Conservation (phyloP, 805 yeast species). For the Saccharomycopsis schoenii region DNA sequence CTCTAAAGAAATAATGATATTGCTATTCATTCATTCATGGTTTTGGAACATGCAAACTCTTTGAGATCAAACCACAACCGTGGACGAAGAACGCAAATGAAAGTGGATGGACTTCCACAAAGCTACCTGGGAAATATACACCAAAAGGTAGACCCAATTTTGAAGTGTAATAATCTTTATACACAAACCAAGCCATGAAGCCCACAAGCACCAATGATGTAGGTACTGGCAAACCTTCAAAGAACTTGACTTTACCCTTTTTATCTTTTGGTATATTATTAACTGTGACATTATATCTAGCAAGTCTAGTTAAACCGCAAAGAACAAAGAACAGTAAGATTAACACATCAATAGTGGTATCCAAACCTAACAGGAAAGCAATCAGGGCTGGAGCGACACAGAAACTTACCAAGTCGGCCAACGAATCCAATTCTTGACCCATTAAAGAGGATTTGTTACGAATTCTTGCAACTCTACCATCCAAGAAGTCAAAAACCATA, state of each 20-base stretch:
- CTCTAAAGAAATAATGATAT: not conserved
- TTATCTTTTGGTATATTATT: slow-evolving; percentile 86
- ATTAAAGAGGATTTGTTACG: slow-evolving; percentile 84
- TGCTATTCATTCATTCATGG: slow-evolving; percentile 30
- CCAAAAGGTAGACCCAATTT: slow-evolving; percentile 53
- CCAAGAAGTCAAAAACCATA: slow-evolving; percentile 90
- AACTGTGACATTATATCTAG: slow-evolving; percentile 91
- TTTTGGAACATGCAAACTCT: slow-evolving; percentile 85
- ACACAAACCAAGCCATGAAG: slow-evolving; percentile 60
- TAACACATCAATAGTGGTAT: slow-evolving; percentile 71
- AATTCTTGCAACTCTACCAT: slow-evolving; percentile 92
- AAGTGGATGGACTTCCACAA: slow-evolving; percentile 68
- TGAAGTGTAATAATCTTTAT: slow-evolving; percentile 30
- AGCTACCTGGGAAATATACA: slow-evolving; percentile 39
- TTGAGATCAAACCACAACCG: slow-evolving; percentile 88
- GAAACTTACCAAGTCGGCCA: slow-evolving; percentile 90
- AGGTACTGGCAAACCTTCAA: slow-evolving; percentile 96
- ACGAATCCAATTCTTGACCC: slow-evolving; percentile 96
- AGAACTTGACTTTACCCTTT: slow-evolving; percentile 78
- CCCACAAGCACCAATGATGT: slow-evolving; percentile 68
- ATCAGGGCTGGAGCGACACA: slow-evolving; percentile 93
- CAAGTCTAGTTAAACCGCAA: slow-evolving; percentile 89
- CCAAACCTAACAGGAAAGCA: slow-evolving; percentile 86
- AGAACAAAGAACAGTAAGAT: slow-evolving; percentile 75
- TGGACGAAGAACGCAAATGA: slow-evolving; percentile 56